A percentile compares a stretch with the other conserved stretches of the same genome.
Conservation (phyloP, 768 basidiomycete species). For the Termitomyces sp. region DNA sequence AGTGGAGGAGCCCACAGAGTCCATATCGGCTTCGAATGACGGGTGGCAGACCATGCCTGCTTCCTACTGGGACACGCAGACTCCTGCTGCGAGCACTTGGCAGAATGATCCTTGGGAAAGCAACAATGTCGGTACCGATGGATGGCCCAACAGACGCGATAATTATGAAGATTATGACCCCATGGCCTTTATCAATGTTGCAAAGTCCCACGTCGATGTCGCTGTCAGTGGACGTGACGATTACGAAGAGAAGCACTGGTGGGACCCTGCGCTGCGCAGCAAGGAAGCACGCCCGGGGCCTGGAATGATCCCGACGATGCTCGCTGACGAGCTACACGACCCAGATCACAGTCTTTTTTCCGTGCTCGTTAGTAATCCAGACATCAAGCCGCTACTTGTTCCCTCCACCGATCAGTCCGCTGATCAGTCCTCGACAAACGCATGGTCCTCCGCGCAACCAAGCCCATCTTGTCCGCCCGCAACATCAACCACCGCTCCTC, state of each 20-base stretch:
- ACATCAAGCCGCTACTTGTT: slow-evolving; percentile 8
- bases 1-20: slow-evolving; percentile 30
- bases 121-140: neutral
- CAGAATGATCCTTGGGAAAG: neutral
- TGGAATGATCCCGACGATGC: slow-evolving; percentile 63
- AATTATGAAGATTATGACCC: slow-evolving; percentile 12
- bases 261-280: slow-evolving; percentile 48
- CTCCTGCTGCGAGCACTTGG: neutral
- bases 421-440: neutral
- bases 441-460: slow-evolving; percentile 3
- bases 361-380: slow-evolving; percentile 36
- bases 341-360: slow-evolving; percentile 68
- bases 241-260: slow-evolving; percentile 66
- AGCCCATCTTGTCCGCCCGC: neutral
- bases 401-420: neutral
- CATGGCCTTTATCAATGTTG: slow-evolving; percentile 15
- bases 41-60: slow-evolving; percentile 5
- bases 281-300: slow-evolving; percentile 54
- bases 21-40: neutral
- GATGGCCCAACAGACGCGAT: slow-evolving; percentile 14
- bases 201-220: slow-evolving; percentile 23
- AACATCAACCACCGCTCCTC: slow-evolving; percentile 17
- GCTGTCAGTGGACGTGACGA: slow-evolving; percentile 56
- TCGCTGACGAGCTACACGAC: slow-evolving; percentile 66
- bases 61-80: neutral